These are phyloP conservation scores for Beauveria rudraprayagi DNA, from an alignment of 2,329 filamentous ascomycete species.

Conservation along the genomic window DNA sequence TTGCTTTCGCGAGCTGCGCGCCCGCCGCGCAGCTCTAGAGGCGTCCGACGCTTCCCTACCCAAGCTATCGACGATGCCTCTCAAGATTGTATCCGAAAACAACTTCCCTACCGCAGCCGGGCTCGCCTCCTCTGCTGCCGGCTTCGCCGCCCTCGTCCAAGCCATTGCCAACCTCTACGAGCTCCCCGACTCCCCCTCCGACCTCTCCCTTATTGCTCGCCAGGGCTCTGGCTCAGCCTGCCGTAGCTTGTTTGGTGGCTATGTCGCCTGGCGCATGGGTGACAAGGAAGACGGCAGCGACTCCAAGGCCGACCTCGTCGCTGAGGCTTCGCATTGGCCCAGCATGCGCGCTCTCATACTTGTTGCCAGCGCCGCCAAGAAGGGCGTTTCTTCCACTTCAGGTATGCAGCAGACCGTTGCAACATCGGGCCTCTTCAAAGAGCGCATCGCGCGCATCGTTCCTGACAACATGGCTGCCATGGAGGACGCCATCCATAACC, in stretches of 20 bases:
- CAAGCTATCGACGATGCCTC: slow-evolving; percentile 65
- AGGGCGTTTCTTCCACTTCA: slow-evolving; percentile 83
- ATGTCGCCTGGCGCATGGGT: slow-evolving; percentile 90
- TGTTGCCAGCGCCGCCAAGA: slow-evolving; percentile 88
- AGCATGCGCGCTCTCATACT: slow-evolving; percentile 88
- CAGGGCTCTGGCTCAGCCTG: slow-evolving; percentile 95
- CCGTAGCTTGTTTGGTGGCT: slow-evolving; percentile 86
- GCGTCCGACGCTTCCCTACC: slow-evolving; percentile 64
- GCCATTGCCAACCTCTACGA: slow-evolving; percentile 89
- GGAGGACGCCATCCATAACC: slow-evolving; percentile 68
- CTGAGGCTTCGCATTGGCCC: slow-evolving; percentile 85
- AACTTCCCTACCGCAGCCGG: slow-evolving; percentile 98
- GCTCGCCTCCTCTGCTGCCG: slow-evolving; percentile 64
- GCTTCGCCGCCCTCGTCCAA: slow-evolving; percentile 64
- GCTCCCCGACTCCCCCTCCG: slow-evolving; percentile 69
- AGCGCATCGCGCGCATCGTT: slow-evolving; percentile 67
- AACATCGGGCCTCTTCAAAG: slow-evolving; percentile 79
- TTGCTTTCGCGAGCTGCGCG: slow-evolving; percentile 79
- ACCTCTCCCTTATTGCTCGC: slow-evolving; percentile 80
- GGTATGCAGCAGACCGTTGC: slow-evolving; percentile 97
- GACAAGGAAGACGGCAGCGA: slow-evolving; percentile 69
- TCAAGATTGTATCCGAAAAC: slow-evolving; percentile 90
- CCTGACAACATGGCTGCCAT: slow-evolving; percentile 77
- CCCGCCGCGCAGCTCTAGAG: slow-evolving; percentile 70
- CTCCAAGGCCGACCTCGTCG: slow-evolving; percentile 81